Conservation (phyloP, 83 land plant genomes). For the Larix sibirica region DNA sequence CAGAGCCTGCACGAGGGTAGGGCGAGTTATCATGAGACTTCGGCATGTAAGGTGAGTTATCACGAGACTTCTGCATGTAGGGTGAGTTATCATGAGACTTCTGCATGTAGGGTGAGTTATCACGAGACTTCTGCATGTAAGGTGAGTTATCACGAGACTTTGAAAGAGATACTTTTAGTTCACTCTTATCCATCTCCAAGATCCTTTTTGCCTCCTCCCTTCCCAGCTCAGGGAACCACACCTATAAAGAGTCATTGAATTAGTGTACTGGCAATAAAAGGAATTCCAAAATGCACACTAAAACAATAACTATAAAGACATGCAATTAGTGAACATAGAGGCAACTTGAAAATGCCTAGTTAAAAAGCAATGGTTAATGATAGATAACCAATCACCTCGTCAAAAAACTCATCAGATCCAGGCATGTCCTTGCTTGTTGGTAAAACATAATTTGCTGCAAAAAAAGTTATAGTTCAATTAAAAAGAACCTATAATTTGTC, state of each 20-base stretch:
- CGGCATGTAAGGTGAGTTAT: slow-evolving; percentile 7
- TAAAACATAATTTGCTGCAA: slow-evolving; percentile 45
- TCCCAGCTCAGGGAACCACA: slow-evolving; percentile 43
- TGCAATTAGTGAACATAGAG: background rate
- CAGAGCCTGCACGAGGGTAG: slow-evolving; percentile 22
- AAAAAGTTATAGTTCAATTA: background rate
- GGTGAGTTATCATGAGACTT: slow-evolving; percentile 11
- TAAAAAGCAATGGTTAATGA: background rate
- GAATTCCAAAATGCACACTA: background rate
- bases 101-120: slow-evolving; percentile 8
- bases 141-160: slow-evolving; percentile 10
- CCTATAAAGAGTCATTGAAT: slow-evolving; percentile 20
- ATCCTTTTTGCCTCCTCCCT: slow-evolving; percentile 35
- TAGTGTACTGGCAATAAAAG: background rate
- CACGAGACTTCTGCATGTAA: background rate
- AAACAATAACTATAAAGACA: background rate
- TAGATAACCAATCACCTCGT: slow-evolving; percentile 32
- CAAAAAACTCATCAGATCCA: slow-evolving; percentile 50
- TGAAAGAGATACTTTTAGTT: slow-evolving; percentile 10
- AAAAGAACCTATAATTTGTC: background rate
- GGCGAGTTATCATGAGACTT: slow-evolving; percentile 8
- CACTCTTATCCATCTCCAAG: slow-evolving; percentile 41
- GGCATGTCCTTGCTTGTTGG: slow-evolving; percentile 44
- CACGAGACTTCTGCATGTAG: background rate
- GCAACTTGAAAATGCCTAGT: background rate